Evolutionary conservation across 2,329 filamentous ascomycete species (phyloP), one percentile per base, ranked within the genome.

Genomic region (Talaromyces sp.): DNA sequence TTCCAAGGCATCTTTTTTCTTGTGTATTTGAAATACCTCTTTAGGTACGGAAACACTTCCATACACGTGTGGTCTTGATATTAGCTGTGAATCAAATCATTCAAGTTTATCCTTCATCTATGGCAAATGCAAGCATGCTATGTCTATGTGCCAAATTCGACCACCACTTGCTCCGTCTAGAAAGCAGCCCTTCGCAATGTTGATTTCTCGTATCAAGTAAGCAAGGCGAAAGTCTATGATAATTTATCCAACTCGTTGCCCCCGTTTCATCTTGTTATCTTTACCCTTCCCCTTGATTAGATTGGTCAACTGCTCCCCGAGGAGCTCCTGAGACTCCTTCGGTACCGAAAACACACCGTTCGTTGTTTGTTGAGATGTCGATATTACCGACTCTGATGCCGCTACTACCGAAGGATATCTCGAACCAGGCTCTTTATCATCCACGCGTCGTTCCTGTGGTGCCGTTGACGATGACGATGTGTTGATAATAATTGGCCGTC

Each of bases 311-410:
- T 63, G 65, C 39, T 56, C 65, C 3, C 64, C 60, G 3, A 65
- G n/a, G 13, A 50, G 41, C 7, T 54, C 59, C 54, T 60, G 52
- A 10, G 50, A 52, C 52, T 62, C 33, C 13, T 60, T 66, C 14
- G 61, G 48, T 19, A 66, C 60, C 24, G 65, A 63, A 37, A 66
- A 66, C 9, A 66, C 61, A 7, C 60, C 65, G 33, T 37, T 66
- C 5, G 64, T 62, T 35, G 64, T 63, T n/a, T 63, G 52, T 39
- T 63, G 64, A 47, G 61, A 37, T 33, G 58, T 65, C 41, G 50
- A 52, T 37, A 52, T 61, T 27, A 54, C 41, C 13, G 60, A 48
- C 27, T 50, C 50, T 62, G 58, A 35, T 13, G 41, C 47, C 52
- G 10, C 47, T 54, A 60, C 57, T 37, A 22, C 58, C 22, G 50